phyloP scores from a whole-genome alignment of 225 moss, liverwort and hornwort genomes.

The Lunularia cruciata region DNA sequence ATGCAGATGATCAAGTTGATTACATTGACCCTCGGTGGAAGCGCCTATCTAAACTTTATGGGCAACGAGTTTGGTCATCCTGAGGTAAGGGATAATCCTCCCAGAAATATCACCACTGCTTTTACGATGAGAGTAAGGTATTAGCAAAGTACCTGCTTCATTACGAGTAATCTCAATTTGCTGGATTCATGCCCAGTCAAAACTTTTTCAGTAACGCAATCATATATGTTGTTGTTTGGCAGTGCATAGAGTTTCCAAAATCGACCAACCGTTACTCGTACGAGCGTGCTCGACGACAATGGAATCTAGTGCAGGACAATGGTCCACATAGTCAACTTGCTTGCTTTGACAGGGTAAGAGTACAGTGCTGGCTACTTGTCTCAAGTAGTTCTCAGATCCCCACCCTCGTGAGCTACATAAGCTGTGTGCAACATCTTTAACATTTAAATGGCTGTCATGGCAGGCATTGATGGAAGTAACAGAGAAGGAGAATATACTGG shows the following conservation, averaged over 20 bases:
- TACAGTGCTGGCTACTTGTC: not conserved
- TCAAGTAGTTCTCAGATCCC: not conserved
- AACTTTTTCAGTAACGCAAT: too few species aligned
- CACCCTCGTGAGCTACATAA: not conserved
- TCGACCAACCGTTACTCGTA: conserved; percentile 64
- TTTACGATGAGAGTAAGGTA: too few species aligned
- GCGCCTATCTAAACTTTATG: conserved; percentile 88
- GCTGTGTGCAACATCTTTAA: conserved; percentile 4
- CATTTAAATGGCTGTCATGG: not conserved
- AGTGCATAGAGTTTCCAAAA: conserved; percentile 98
- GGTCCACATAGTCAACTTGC: conserved; percentile 82
- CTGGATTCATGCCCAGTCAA: too few species aligned
- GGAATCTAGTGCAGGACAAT: conserved; percentile 65
- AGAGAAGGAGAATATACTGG: conserved; percentile 59
- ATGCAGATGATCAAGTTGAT: conserved; percentile 86
- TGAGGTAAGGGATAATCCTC: conserved; percentile 48
- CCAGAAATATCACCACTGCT: not conserved
- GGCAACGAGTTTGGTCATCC: conserved; percentile 99
- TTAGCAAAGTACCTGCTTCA: too few species aligned
- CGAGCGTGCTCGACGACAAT: conserved; percentile 65
- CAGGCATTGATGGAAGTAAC: conserved; percentile 87
- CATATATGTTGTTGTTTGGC: not conserved
- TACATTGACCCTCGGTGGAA: conserved; percentile 81
- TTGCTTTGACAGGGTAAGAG: conserved; percentile 75
- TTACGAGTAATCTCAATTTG: too few species aligned